Conservation (phyloP, 2,329 filamentous ascomycete species). For the Leptographium flavum region DNA sequence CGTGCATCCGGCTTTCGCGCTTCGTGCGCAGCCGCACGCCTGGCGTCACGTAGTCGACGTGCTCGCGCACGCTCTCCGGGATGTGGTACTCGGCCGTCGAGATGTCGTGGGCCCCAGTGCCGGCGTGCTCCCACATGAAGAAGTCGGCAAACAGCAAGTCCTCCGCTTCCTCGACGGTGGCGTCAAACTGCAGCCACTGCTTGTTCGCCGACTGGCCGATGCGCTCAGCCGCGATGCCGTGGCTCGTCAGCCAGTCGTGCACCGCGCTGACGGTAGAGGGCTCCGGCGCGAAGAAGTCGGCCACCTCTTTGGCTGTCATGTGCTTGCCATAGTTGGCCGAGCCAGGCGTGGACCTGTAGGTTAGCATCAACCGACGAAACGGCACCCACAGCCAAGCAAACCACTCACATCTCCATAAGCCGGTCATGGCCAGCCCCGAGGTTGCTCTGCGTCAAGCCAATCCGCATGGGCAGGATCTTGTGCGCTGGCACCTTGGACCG, state of each 20-base stretch:
- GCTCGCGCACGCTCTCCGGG: conserved; percentile 27
- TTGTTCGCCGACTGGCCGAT: conserved; percentile 5
- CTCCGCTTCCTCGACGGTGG: conserved; percentile 10
- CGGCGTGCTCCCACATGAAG: conserved; percentile 3
- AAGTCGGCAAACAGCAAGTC: conserved; percentile 4
- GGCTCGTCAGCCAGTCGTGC: conserved; percentile 16
- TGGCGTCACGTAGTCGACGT: conserved; percentile 41
- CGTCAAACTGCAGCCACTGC: conserved; percentile 13
- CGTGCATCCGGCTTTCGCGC: background rate
- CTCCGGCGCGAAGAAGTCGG: conserved; percentile 21
- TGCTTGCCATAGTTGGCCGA: conserved; percentile 21
- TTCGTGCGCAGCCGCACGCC: conserved; percentile 28
- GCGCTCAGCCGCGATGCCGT: conserved; percentile 14
- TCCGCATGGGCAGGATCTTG: conserved; percentile 8
- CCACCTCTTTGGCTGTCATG: conserved; percentile 20
- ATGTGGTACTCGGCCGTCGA: conserved; percentile 21
- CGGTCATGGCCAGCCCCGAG: conserved; percentile 15
- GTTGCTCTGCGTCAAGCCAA: conserved; percentile 13
- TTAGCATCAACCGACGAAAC: background rate
- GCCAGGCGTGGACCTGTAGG: conserved; percentile 9
- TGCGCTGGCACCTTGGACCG: conserved; percentile 12
- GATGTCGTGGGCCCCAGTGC: conserved; percentile 1
- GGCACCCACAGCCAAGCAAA: background rate
- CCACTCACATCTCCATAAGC: conserved; percentile 16
- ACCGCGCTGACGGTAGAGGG: conserved; percentile 17